These are phyloP conservation scores for Calycina herbarum DNA, from an alignment of 2,329 filamentous ascomycete genomes.

Conservation along the genomic window DNA sequence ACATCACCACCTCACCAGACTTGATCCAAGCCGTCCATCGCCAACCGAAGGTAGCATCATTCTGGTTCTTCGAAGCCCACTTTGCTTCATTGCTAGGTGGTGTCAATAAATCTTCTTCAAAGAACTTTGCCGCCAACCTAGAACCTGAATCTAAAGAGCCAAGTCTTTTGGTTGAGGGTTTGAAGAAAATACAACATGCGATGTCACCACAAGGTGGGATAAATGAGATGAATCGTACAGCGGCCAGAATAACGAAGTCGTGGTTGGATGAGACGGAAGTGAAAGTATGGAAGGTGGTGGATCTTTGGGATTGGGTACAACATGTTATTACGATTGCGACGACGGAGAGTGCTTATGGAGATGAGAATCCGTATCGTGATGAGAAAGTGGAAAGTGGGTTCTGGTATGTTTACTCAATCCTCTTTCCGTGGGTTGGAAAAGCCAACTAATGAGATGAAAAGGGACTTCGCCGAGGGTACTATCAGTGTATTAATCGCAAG, in stretches of 20 bases:
- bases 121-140: not conserved
- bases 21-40: not conserved
- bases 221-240: not conserved
- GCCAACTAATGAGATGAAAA: not conserved
- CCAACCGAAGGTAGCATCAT: not conserved
- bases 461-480: conserved; percentile 7
- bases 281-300: not conserved
- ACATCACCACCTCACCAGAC: not conserved
- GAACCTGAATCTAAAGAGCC: not conserved
- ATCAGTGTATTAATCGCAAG: not conserved
- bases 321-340: conserved; percentile 9
- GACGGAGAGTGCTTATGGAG: conserved; percentile 4
- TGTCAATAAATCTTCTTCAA: not conserved
- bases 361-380: not conserved
- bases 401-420: not conserved
- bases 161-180: not conserved
- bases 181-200: not conserved
- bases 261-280: not conserved
- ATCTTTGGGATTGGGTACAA: conserved; percentile 7
- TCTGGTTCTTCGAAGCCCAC: conserved; percentile 9
- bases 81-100: not conserved
- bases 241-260: not conserved
- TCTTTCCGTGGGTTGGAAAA: too few species aligned
- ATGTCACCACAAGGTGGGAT: conserved; percentile 4
- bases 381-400: not conserved